Conservation (phyloP, 2,329 filamentous ascomycete genomes). For the Endoconidiophora polonica region DNA sequence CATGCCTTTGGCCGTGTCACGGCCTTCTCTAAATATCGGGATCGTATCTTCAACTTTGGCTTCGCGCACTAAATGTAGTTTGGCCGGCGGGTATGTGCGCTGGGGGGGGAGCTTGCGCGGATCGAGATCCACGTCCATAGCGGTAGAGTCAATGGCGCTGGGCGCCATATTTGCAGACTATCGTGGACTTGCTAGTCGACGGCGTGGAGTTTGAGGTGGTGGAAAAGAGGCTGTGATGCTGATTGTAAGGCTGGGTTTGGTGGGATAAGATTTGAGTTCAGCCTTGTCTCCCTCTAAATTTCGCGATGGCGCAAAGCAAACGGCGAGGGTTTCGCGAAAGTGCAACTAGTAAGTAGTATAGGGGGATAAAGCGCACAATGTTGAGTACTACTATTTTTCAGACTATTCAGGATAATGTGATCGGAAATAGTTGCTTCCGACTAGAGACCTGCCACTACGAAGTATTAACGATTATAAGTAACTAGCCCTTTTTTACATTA, state of each 20-base stretch:
- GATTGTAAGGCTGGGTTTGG: slow-evolving; percentile 1
- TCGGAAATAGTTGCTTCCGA: background rate
- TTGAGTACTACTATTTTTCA: too few species aligned
- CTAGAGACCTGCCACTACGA: background rate
- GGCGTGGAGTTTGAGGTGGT: background rate
- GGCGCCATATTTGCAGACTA: slow-evolving; percentile 29
- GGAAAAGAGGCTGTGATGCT: background rate
- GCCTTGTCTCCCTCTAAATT: slow-evolving; percentile 10
- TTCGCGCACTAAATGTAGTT: slow-evolving; percentile 45
- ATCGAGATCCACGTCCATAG: slow-evolving; percentile 22
- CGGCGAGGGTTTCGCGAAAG: background rate
- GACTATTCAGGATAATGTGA: too few species aligned
- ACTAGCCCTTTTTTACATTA: too few species aligned
- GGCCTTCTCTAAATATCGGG: slow-evolving; percentile 46
- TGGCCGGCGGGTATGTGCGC: slow-evolving; percentile 34
- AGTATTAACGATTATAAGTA: too few species aligned
- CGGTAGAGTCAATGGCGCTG: slow-evolving; percentile 28
- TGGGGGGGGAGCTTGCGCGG: slow-evolving; percentile 25
- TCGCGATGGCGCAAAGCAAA: slow-evolving; percentile 10
- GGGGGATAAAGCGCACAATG: too few species aligned
- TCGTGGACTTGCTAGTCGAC: background rate
- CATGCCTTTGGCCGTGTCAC: slow-evolving; percentile 44
- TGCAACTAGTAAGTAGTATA: too few species aligned
- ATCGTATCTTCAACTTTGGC: slow-evolving; percentile 41
- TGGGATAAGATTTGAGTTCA: slow-evolving; percentile 4